Evolutionary conservation across 257 asterid genomes (phyloP), one percentile per base, ranked within the genome.

Genomic region (Nyctanthes arbortristis): DNA sequence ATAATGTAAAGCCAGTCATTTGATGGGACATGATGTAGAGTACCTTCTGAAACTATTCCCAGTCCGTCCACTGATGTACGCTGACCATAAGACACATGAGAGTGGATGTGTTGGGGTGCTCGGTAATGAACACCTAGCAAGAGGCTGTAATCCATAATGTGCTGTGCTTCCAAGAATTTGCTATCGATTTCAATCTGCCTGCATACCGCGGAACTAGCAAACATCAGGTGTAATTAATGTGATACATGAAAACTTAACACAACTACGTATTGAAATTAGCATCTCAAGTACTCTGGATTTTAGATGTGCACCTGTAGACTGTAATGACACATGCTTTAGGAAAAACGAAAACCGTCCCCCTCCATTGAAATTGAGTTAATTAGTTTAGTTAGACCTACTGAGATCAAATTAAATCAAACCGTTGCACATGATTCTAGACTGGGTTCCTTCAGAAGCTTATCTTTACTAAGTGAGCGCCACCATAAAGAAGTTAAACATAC

Each of bases 131-230:
- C 97, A 60, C 99, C 99, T 25, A 93, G 84, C 84, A 89, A 79
- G 68, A 91, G 88, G 84, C 99, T 93, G 81, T 93, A 93, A 81
- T 93, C 99, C 99, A 93, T 93, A 69, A 93, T 93, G 84, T 86
- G 80, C 80, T 91, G 96, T 65, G 85, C 87, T 79, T 87, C 96
- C 89, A 93, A 82, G 86, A 91, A 91, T 76, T 86, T 88, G 83
- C 96, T 85, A 73, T 91, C 99, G 65, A 79, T 93, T 79, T 93
- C 88, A 24, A 93, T 87, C 86, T 93, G 99, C 81, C 99, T 93
- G 93, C 81, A 80, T 12, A 63, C 27, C 37, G 25, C 68, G 65
- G 69, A 78, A 62, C 63, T 67, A 70, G 70, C n/a, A 1, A 43
- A 58, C 43, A 54, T 36, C 77, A 70, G 25, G 29, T 65, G 75